A percentile compares a stretch with the other conserved stretches of the same genome.
phyloP scores from a whole-genome alignment of 1,284 basidiomycete species.

The Rhodotorula sp. region DNA sequence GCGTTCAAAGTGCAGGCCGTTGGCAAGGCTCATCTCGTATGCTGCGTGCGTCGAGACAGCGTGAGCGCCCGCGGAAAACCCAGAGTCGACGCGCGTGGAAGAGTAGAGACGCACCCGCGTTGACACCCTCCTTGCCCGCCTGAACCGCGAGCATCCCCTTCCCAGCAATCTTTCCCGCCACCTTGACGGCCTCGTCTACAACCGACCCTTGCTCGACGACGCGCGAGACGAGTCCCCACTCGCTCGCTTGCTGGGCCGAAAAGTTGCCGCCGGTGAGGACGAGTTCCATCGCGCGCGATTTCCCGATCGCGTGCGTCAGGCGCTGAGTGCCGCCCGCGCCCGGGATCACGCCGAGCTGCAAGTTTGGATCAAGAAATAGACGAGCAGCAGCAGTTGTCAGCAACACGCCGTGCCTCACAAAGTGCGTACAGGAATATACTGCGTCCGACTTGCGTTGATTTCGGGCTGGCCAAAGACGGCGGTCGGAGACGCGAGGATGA shows the following conservation, averaged over 20 bases:
- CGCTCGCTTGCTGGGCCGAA: constrained; percentile 75
- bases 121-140: constrained; percentile 94
- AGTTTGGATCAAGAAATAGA: too few species aligned
- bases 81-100: too few species aligned
- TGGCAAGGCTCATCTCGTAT: constrained; percentile 74
- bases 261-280: constrained; percentile 80
- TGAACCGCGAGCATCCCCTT: constrained; percentile 84
- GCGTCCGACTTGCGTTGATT: constrained; percentile 61
- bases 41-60: constrained; percentile 55
- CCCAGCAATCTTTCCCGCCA: constrained; percentile 76
- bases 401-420: too few species aligned
- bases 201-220: constrained; percentile 77
- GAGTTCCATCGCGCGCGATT: constrained; percentile 94
- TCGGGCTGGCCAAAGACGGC: constrained; percentile 97
- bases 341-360: constrained; percentile 82
- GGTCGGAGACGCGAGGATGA: constrained; percentile 89
- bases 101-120: constrained; percentile 62
- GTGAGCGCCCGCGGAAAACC: too few species aligned
- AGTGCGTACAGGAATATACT: too few species aligned
- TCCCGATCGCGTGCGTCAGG: constrained; percentile 82
- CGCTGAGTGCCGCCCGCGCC: constrained; percentile 67
- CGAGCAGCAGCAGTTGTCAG: too few species aligned
- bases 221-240: constrained; percentile 80
- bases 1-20: constrained; percentile 85
- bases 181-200: constrained; percentile 80